These are phyloP conservation scores for Emmonsia crescens DNA, from an alignment of 2,329 filamentous ascomycete genomes.

Conservation along the genomic window DNA sequence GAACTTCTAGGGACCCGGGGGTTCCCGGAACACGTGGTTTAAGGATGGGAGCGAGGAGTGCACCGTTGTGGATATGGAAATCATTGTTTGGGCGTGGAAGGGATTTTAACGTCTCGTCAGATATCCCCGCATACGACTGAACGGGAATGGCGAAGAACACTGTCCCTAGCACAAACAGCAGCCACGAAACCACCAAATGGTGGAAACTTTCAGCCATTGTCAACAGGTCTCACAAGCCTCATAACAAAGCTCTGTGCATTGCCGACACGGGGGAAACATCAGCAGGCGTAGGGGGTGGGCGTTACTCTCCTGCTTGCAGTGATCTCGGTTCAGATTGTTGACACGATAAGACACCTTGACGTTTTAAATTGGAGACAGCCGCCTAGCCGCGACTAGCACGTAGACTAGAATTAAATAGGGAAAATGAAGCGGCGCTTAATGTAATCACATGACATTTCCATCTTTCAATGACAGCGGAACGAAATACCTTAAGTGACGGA, in stretches of 20 bases:
- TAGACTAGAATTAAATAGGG: background rate
- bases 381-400: background rate
- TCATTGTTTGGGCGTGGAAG: conserved; percentile 63
- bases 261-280: background rate
- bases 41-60: conserved; percentile 75
- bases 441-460: background rate
- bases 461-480: background rate
- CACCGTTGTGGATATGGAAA: conserved; percentile 67
- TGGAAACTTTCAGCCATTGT: background rate
- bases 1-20: conserved; percentile 58
- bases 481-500: background rate
- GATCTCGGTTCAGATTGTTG: background rate
- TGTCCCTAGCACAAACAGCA: conserved; percentile 16
- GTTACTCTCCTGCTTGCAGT: background rate
- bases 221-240: background rate
- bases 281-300: too few relatives aligned
- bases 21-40: conserved; percentile 83
- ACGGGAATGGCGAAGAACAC: conserved; percentile 18
- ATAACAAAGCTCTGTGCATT: background rate
- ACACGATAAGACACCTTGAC: too few relatives aligned
- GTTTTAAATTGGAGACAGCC: background rate
- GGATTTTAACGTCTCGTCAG: conserved; percentile 59
- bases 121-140: conserved; percentile 50
- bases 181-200: background rate
- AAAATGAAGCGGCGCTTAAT: background rate